Conservation (phyloP, 2,329 filamentous ascomycete species). For the Microdochium trichocladiopsis region DNA sequence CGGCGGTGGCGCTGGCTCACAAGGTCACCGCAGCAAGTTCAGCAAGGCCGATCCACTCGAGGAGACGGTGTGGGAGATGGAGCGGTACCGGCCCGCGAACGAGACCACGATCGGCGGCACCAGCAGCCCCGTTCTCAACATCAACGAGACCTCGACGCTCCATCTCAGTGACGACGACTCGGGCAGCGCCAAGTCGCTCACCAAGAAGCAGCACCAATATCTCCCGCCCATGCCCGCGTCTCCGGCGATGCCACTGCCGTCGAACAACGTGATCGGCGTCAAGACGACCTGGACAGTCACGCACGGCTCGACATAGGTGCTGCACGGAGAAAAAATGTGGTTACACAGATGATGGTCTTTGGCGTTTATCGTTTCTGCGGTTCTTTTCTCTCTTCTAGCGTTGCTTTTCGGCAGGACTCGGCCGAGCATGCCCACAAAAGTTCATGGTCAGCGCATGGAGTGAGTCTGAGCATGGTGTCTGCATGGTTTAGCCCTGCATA, state of each 20-base stretch:
- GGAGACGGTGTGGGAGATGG: slow-evolving; percentile 14
- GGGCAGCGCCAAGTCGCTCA: neutral
- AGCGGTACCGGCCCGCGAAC: slow-evolving; percentile 6
- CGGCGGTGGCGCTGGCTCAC: neutral
- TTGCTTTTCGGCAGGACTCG: too few relatives aligned
- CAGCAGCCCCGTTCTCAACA: too few relatives aligned
- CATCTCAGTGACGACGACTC: neutral
- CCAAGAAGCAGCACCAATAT: neutral
- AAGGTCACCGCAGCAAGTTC: slow-evolving; percentile 3
- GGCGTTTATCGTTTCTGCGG: too few relatives aligned
- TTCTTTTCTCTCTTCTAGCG: too few relatives aligned
- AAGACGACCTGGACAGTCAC: neutral
- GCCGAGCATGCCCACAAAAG: too few relatives aligned
- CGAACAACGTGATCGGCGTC: neutral
- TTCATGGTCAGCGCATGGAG: too few relatives aligned
- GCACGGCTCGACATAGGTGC: neutral
- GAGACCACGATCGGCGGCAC: neutral
- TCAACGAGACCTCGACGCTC: too few relatives aligned
- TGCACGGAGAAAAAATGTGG: too few relatives aligned
- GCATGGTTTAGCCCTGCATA: too few relatives aligned
- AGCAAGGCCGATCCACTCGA: slow-evolving; percentile 1
- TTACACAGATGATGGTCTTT: too few relatives aligned
- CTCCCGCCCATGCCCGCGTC: neutral
- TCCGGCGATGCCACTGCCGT: neutral
- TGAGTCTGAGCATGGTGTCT: too few relatives aligned